These are phyloP conservation scores for Nakazawaea populi DNA, from an alignment of 805 yeast genomes.

Conservation along the genomic window DNA sequence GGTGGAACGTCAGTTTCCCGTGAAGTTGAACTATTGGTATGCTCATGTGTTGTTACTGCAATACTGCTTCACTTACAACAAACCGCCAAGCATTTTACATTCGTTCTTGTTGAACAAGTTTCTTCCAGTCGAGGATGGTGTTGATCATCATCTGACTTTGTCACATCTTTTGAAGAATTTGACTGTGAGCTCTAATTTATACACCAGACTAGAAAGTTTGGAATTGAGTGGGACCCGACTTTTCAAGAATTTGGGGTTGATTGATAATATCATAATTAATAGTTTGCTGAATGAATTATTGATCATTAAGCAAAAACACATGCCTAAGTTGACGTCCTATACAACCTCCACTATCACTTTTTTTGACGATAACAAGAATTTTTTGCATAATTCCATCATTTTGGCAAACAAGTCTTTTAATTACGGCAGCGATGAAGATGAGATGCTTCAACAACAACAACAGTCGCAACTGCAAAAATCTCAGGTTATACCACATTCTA, in stretches of 20 bases:
- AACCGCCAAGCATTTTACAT: slow-evolving; percentile 35
- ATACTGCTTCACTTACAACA: slow-evolving; percentile 31
- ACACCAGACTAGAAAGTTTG: not conserved
- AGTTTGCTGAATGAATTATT: slow-evolving; percentile 27
- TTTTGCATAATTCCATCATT: slow-evolving; percentile 47
- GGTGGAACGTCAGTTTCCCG: slow-evolving; percentile 13
- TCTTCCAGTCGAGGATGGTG: slow-evolving; percentile 17
- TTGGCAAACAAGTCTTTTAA: slow-evolving; percentile 40
- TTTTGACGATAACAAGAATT: slow-evolving; percentile 30
- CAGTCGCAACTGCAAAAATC: not conserved
- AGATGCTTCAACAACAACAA: slow-evolving; percentile 15
- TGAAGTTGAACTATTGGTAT: slow-evolving; percentile 35
- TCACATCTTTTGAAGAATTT: slow-evolving; percentile 19
- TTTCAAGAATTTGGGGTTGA: slow-evolving; percentile 17
- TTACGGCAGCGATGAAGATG: slow-evolving; percentile 7
- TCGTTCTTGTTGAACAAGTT: slow-evolving; percentile 20
- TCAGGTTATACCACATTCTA: too few species aligned
- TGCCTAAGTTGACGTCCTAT: slow-evolving; percentile 1
- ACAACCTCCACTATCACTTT: slow-evolving; percentile 12
- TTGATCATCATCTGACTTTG: slow-evolving; percentile 13
- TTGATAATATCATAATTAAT: slow-evolving; percentile 22
- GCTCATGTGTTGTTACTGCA: slow-evolving; percentile 41
- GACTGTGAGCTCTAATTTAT: slow-evolving; percentile 19
- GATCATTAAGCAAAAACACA: slow-evolving; percentile 15
- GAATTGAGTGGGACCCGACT: slow-evolving; percentile 1